Evolutionary conservation across 2,329 filamentous ascomycete species (phyloP), one percentile per base, ranked within the genome.

Genomic region (Pseudocercospora pini-densiflorae): DNA sequence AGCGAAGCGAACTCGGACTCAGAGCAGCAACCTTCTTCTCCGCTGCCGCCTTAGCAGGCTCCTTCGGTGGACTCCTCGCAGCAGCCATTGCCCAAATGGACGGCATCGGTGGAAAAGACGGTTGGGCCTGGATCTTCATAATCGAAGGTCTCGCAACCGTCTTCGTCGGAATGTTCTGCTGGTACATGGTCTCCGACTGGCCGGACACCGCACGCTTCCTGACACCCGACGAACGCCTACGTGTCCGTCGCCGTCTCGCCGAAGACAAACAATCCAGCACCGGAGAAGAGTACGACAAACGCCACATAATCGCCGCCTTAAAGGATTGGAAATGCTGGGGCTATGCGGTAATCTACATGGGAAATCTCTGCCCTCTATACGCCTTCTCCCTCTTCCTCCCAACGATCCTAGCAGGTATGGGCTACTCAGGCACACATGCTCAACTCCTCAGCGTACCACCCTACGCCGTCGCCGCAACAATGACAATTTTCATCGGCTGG

Each of bases 241-340:
- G 71, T 6, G 69, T 73, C 12, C 69, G 68, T 19, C 71, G 70
- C 14, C 71, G 73, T 49, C 73, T 74, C 23, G 68, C 68, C 12
- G 68, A 62, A 29, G 73, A 75, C 66, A 74, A 74, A 36, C 70
- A 73, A 59, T 70, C 69, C 23, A 69, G 66, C 63, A 68, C 68
- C 12, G 68, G 67, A 1, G 72, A 73, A 49, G 69, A 72, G 19
- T 75, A 73, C 64, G 69, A 73, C 40, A 72, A 71, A 60, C 71
- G 68, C 53, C 71, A 74, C 64, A 68, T 74, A 54, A 67, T 69
- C 45, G 71, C 72, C 31, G 69, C 72, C 16, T 57, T 94, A 14
- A 90, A 86, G 65, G 93, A 96, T 75, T 95, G 91, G 89, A 96
- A 96, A 82, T 95, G 90, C 49, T 94, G 89, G 79, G 81, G 86